Conservation (phyloP, 2,329 filamentous ascomycete genomes). For the Epichloe typhina region DNA sequence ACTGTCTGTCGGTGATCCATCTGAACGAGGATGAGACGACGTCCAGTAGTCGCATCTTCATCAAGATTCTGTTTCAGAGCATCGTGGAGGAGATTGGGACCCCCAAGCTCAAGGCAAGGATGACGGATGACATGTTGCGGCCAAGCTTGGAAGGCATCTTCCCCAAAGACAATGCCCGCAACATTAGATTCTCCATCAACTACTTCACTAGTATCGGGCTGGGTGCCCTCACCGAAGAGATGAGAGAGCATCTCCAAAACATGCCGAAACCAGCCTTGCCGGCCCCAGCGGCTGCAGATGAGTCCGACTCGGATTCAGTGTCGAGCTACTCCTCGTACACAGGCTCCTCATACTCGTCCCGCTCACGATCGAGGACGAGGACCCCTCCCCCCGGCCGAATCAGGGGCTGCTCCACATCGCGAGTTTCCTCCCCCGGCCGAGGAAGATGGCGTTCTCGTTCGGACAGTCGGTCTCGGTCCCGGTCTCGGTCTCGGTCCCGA, state of each 20-base stretch:
- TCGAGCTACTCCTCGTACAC: conserved; percentile 69
- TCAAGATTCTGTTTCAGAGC: conserved; percentile 95
- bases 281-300: conserved; percentile 43
- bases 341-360: conserved; percentile 8
- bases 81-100: conserved; percentile 78
- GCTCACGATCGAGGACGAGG: conserved; percentile 6
- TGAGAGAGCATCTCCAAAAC: conserved; percentile 83
- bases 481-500: conserved; percentile 1
- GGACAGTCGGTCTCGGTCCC: conserved; percentile 4
- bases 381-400: background rate
- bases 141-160: conserved; percentile 77
- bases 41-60: conserved; percentile 90
- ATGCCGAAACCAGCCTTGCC: conserved; percentile 74
- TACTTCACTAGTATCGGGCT: conserved; percentile 98
- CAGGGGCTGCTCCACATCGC: conserved; percentile 6
- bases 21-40: conserved; percentile 96
- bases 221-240: conserved; percentile 86
- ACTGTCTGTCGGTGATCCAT: conserved; percentile 71
- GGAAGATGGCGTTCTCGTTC: conserved; percentile 4
- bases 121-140: conserved; percentile 66
- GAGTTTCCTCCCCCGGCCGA: background rate
- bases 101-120: conserved; percentile 59
- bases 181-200: conserved; percentile 95
- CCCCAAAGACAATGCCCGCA: conserved; percentile 75
- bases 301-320: conserved; percentile 57